Evolutionary conservation across 768 basidiomycete genomes (phyloP).

Genomic region (Xanthoconium purpureum): DNA sequence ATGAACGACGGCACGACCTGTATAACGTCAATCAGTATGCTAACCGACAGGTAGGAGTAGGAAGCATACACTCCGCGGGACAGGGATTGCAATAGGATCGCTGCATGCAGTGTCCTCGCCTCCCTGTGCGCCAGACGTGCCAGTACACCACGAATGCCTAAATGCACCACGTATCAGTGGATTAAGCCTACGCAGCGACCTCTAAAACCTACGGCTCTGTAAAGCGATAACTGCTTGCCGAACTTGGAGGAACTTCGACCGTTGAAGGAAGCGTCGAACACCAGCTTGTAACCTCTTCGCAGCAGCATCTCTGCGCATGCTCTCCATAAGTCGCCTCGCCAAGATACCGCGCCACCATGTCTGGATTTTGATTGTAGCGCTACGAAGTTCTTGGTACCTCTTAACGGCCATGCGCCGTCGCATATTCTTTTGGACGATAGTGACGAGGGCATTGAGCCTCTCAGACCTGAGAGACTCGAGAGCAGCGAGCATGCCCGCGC

Average conservation of each 20-base stretch:
- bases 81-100: slow-evolving; percentile 74
- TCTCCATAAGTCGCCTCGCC: slow-evolving; percentile 68
- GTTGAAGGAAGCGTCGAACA: slow-evolving; percentile 68
- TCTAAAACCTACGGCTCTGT: slow-evolving; percentile 73
- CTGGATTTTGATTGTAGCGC: slow-evolving; percentile 81
- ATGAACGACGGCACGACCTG: slow-evolving; percentile 54
- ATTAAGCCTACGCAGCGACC: neutral
- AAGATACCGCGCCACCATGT: slow-evolving; percentile 91
- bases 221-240: slow-evolving; percentile 63
- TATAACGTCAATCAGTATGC: slow-evolving; percentile 5
- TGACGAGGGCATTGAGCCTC: slow-evolving; percentile 85
- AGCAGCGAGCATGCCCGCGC: slow-evolving; percentile 97
- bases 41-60: neutral
- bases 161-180: slow-evolving; percentile 6
- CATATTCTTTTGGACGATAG: slow-evolving; percentile 97
- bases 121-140: slow-evolving; percentile 60
- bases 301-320: slow-evolving; percentile 68
- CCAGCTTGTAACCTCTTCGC: slow-evolving; percentile 75
- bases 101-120: slow-evolving; percentile 56
- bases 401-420: slow-evolving; percentile 81
- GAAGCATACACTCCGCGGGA: slow-evolving; percentile 83
- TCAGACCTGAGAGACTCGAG: slow-evolving; percentile 88
- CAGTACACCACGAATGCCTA: slow-evolving; percentile 74
- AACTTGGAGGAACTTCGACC: slow-evolving; percentile 64
- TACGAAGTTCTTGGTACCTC: slow-evolving; percentile 67